Percentiles rank a stretch among this genome's conserved stretches.
These are phyloP conservation scores for Elongisporangium prolatum DNA, from an alignment of 352 stramenopile genomes.

Conservation along the genomic window DNA sequence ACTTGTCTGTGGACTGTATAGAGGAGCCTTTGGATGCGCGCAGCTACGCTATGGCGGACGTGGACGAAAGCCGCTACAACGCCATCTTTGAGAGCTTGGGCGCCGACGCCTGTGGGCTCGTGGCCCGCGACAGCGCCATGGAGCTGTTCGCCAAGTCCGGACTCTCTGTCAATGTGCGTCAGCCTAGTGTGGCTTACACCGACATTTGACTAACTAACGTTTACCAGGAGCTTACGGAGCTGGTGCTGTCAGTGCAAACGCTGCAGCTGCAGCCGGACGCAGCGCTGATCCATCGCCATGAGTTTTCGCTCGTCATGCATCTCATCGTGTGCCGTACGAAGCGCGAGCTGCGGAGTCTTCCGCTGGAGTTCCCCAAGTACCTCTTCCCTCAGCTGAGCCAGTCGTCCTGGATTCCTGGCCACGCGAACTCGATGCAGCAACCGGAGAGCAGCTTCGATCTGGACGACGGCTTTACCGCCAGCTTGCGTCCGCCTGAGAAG, in stretches of 20 bases:
- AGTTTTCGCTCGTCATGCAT: conserved; percentile 35
- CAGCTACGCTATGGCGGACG: conserved; percentile 10
- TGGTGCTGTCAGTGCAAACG: conserved; percentile 19
- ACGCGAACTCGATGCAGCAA: neutral
- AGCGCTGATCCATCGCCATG: conserved; percentile 6
- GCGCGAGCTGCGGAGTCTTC: conserved; percentile 19
- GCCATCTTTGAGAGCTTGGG: conserved; percentile 18
- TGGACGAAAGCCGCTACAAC: conserved; percentile 17
- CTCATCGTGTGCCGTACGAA: conserved; percentile 38
- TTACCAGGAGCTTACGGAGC: conserved; percentile 14
- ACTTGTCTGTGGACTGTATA: neutral
- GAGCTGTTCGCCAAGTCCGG: conserved; percentile 19
- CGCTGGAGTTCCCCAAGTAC: conserved; percentile 20
- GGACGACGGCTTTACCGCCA: neutral
- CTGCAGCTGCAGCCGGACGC: conserved; percentile 11
- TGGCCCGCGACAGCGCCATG: conserved; percentile 5
- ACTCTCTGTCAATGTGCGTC: conserved; percentile 6
- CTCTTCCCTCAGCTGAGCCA: conserved; percentile 21
- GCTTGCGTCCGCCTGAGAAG: conserved; percentile 1
- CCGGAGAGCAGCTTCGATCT: conserved; percentile 5
- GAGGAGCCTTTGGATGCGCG: conserved; percentile 13
- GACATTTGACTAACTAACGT: no score
- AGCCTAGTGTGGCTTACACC: neutral
- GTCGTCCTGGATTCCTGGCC: neutral
- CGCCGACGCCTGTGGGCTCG: conserved; percentile 7